A percentile compares a stretch with the other conserved stretches of the same genome.
Evolutionary conservation across 345 rosid genomes (phyloP).

Genomic region (Eucalyptus rudis): DNA sequence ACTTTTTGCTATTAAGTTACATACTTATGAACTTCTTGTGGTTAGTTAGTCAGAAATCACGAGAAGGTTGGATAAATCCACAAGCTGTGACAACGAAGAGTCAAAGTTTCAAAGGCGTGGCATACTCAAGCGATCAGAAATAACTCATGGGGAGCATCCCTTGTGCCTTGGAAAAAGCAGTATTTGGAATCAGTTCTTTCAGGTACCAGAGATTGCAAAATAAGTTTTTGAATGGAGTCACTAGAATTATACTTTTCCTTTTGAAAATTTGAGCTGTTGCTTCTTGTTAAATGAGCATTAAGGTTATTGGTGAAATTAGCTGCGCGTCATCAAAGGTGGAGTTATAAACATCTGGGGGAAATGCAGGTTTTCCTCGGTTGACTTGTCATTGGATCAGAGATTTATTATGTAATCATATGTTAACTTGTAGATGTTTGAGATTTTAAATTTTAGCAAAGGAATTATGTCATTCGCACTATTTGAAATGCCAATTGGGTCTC

Average conservation of each 20-base stretch:
- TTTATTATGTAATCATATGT: neutral
- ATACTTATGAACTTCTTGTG: slow-evolving; percentile 55
- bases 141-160: slow-evolving; percentile 90
- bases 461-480: neutral
- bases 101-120: slow-evolving; percentile 33
- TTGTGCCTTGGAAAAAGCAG: slow-evolving; percentile 85
- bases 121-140: slow-evolving; percentile 60
- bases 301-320: neutral
- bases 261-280: neutral
- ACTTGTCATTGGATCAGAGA: neutral
- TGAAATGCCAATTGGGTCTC: neutral
- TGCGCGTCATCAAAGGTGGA: neutral
- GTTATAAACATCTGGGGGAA: neutral
- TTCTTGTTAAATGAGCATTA: neutral
- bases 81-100: slow-evolving; percentile 26
- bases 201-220: slow-evolving; percentile 32
- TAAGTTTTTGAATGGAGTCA: neutral
- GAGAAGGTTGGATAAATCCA: slow-evolving; percentile 69
- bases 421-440: neutral
- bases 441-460: neutral
- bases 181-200: slow-evolving; percentile 88
- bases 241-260: neutral
- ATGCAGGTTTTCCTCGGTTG: neutral
- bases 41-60: slow-evolving; percentile 95
- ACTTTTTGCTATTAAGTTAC: neutral